Evolutionary conservation across 257 asterid species (phyloP).

Genomic region (Orobanche coerulescens): DNA sequence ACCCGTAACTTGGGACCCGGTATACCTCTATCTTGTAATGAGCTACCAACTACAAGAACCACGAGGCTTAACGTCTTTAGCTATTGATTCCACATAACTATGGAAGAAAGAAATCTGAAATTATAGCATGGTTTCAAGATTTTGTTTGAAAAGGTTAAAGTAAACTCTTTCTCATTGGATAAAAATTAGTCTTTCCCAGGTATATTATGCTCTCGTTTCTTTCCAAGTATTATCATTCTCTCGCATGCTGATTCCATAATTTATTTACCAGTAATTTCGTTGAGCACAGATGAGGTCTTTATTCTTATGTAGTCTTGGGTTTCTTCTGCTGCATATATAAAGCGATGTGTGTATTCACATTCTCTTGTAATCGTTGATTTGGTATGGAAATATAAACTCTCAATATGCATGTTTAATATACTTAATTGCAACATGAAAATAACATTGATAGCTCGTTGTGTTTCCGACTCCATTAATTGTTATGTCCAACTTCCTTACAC

Average conservation of each 20-base stretch:
- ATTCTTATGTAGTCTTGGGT: too few species aligned
- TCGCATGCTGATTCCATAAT: background rate
- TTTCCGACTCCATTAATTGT: background rate
- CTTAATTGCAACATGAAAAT: background rate
- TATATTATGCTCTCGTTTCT: background rate
- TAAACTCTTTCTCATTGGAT: background rate
- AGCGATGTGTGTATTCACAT: too few species aligned
- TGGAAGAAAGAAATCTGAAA: background rate
- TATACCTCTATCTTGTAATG: background rate
- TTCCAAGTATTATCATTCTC: background rate
- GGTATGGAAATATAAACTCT: too few species aligned
- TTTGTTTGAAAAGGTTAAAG: background rate
- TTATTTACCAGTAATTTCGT: background rate
- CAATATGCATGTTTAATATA: too few species aligned
- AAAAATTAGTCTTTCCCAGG: background rate
- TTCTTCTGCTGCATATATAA: too few species aligned
- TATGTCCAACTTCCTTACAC: constrained; percentile 1
- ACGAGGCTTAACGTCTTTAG: background rate
- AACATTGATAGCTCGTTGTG: background rate
- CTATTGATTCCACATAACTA: background rate
- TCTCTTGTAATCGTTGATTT: background rate
- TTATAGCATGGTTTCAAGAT: background rate
- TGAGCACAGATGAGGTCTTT: too few species aligned
- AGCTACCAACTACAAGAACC: background rate
- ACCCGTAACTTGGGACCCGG: background rate